Conservation (phyloP, 2,329 filamentous ascomycete genomes). For the Calonectria pauciramosa region DNA sequence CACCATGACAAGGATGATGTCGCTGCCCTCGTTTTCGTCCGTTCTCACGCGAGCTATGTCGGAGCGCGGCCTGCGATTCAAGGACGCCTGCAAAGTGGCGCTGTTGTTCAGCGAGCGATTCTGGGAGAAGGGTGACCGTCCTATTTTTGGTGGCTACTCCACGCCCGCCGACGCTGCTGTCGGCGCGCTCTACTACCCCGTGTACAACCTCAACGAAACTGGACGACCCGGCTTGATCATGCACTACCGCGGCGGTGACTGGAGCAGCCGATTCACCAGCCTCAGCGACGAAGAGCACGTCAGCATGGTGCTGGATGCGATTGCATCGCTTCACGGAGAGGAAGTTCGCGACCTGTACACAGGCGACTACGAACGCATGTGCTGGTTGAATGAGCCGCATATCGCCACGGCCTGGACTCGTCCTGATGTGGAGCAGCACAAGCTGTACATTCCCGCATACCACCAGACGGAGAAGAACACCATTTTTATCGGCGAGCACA, state of each 20-base stretch:
- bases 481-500: not conserved
- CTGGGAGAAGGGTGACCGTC: conserved; percentile 65
- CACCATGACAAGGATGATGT: conserved; percentile 1
- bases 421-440: not conserved
- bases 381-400: not conserved
- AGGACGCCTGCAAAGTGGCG: conserved; percentile 58
- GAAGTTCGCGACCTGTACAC: conserved; percentile 1
- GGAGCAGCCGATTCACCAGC: conserved; percentile 7
- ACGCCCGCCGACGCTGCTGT: conserved; percentile 43
- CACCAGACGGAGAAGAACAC: not conserved
- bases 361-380: not conserved
- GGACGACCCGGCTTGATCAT: not conserved
- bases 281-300: not conserved
- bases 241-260: not conserved
- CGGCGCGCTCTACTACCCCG: not conserved
- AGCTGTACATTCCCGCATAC: not conserved
- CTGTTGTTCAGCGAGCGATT: conserved; percentile 71
- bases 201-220: not conserved
- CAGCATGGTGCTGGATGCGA: not conserved
- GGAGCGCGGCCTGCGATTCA: conserved; percentile 24
- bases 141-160: conserved; percentile 76
- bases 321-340: not conserved
- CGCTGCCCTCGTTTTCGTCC: conserved; percentile 41
- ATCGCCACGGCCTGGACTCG: not conserved
- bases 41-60: conserved; percentile 14